Evolutionary conservation across 2,329 filamentous ascomycete genomes (phyloP), one percentile per base, ranked within the genome.

Genomic region (Beauveria brongniartii): DNA sequence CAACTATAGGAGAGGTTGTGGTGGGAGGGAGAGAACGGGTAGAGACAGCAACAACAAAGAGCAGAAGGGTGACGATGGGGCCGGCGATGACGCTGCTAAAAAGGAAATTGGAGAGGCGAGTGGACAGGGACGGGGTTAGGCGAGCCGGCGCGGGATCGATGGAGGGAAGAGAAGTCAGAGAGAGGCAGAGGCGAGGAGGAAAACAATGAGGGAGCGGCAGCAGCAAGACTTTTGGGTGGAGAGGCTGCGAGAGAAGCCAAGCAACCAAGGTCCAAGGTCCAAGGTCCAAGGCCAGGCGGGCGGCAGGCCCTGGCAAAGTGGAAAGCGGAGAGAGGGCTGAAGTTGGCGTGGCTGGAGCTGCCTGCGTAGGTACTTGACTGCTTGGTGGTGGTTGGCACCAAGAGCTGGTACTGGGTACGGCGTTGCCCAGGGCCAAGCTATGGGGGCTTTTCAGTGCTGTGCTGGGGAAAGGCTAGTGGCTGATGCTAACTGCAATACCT

Each of bases 1-100:
- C 43, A 56, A 43, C 41, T 37, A 6, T 37, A 48, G 48, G 24
- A 40, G n/a, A 40, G 28, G 20, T 24, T n/a, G 28, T 9, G 43
- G 30, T 48, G 16, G 22, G 20, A 41, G 18, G 22, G 20, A 30
- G n/a, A 14, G 40, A 34, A 48, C 22, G 48, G 47, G 28, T 44
- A 48, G 37, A 28, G 34, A 34, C 20, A 22, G 26, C n/a, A 30
- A 37, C 3, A 46, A 48, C 34, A 44, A 47, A 41, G 58, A 48
- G 10, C 20, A 26, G 30, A 28, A n/a, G 34, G 28, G 40, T 54
- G 50, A 22, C 51, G 59, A 61, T 43, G 59, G 51, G 48, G 59
- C 47, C n/a, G 59, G 52, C 59, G 59, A 61, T 61, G 59, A 61
- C 59, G 52, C 51, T 55, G 44, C 40, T 61, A 51, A 55, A 61